Evolutionary conservation across 805 yeast genomes (phyloP), one percentile per base, ranked within the genome.

Genomic region (Myxozyma nipponensis): DNA sequence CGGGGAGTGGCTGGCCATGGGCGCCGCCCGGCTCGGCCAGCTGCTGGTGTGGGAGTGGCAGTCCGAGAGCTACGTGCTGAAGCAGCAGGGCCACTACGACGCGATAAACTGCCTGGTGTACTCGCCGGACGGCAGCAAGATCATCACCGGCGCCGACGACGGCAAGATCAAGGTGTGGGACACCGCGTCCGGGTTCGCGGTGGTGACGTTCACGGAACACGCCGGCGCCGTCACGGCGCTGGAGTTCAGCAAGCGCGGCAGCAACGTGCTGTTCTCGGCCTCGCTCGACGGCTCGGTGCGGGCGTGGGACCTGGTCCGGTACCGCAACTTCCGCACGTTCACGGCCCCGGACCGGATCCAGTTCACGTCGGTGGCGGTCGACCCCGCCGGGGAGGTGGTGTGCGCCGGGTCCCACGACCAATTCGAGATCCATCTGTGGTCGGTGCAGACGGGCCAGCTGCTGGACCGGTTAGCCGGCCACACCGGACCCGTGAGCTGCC

Each of bases 81-180:
- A 91, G 65, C 98, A 93, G 66, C 98, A 93, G 69, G 97, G 98
- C 22, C 98, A 93, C 69, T 91, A 86, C 64, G 98, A 93, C 67
- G 75, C 96, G 0, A 79, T 89, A 67, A 91, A 88, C 63, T 76
- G 88, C 15, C 65, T 93, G 40, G 79, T 84, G 30, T 93, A 93
- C 63, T 87, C 97, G 0, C 96, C 97, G 0, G 98, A 93, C 71
- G 98, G 98, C 0, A 78, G 95, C 2, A 77, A 88, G 61, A 76
- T 91, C 3, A 93, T 91, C 3, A 91, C 98, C 1, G 97, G 95
- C 2, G 79, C 96, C 1, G 98, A 91, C 64, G 98, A 93, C 66
- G 98, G 98, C 34, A 90, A 90, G 62, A 85, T 93, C 58, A 93
- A 93, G 67, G 85, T 93, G 15, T 93, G 98, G 98, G 98, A 93